phyloP scores from a whole-genome alignment of 106 monocot genomes.

The Dendrobium catenatum region DNA sequence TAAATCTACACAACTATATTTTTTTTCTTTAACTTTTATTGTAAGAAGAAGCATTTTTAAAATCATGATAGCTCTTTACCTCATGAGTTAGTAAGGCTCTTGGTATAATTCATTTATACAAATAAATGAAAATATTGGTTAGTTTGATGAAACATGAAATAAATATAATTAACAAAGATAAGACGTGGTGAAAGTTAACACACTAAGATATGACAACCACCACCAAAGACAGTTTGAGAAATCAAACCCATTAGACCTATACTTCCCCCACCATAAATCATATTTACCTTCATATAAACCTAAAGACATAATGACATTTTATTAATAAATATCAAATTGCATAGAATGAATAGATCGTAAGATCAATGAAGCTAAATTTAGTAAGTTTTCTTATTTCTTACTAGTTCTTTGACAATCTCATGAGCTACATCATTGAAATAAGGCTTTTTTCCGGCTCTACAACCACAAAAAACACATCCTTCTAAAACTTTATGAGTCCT shows the following conservation, averaged over 20 bases:
- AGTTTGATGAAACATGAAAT: too few species aligned
- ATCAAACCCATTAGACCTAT: conserved; percentile 76
- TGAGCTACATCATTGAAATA: conserved; percentile 60
- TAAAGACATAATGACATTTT: conserved; percentile 19
- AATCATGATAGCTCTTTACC: conserved; percentile 22
- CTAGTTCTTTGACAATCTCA: conserved; percentile 61
- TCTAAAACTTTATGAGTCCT: conserved; percentile 17
- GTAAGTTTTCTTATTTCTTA: conserved; percentile 10
- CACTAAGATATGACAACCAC: conserved; percentile 81
- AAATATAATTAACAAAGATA: background rate
- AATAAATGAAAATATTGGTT: too few species aligned
- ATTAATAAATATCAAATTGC: background rate
- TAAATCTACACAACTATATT: conserved; percentile 34
- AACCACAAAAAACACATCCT: conserved; percentile 82
- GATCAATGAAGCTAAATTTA: conserved; percentile 27
- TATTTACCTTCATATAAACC: conserved; percentile 57
- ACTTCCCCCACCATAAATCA: conserved; percentile 88
- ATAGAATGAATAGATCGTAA: background rate
- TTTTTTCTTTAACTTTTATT: too few species aligned
- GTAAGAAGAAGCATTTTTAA: background rate
- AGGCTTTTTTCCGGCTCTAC: conserved; percentile 55
- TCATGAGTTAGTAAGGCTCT: conserved; percentile 54
- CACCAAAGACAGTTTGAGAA: conserved; percentile 54
- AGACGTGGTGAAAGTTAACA: conserved; percentile 8
- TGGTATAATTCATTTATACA: conserved; percentile 39